Evolutionary conservation across 2,329 filamentous ascomycete genomes (phyloP).

Genomic region (Bimuria novae-zelandiae): DNA sequence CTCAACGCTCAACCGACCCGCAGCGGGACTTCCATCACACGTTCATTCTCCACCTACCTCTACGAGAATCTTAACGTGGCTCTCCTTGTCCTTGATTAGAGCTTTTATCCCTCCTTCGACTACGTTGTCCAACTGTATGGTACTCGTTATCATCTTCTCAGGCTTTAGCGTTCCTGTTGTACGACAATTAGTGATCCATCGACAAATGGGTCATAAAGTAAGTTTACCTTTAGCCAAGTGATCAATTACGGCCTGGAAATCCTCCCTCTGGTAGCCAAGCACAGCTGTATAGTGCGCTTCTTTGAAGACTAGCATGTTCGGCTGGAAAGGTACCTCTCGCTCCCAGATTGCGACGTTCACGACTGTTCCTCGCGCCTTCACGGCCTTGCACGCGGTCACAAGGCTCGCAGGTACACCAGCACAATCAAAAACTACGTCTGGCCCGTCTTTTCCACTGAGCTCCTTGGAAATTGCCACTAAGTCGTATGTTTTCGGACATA

Average conservation of each 20-base stretch:
- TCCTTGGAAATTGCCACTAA: constrained; percentile 52
- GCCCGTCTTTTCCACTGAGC: constrained; percentile 56
- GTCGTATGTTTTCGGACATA: constrained; percentile 59
- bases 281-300: constrained; percentile 59
- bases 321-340: constrained; percentile 57
- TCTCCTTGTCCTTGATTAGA: constrained; percentile 63
- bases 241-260: constrained; percentile 63
- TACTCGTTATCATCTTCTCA: constrained; percentile 64
- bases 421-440: constrained; percentile 65
- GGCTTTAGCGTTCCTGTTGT: constrained; percentile 56
- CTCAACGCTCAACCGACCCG: too few species aligned
- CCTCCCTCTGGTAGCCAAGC: constrained; percentile 56
- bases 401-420: constrained; percentile 60
- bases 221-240: constrained; percentile 48
- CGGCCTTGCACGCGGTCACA: constrained; percentile 51
- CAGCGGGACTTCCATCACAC: too few species aligned
- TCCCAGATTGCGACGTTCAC: constrained; percentile 71
- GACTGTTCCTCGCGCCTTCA: constrained; percentile 60
- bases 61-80: constrained; percentile 67
- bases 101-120: constrained; percentile 63
- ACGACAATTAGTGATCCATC: background rate
- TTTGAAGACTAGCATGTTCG: constrained; percentile 59
- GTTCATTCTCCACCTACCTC: constrained; percentile 40
- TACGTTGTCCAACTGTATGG: constrained; percentile 59
- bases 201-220: background rate